These are phyloP conservation scores for rapeseed (Brassica napus) DNA, from an alignment of 345 rosid genomes.

Conservation along the genomic window Da-Ae NC_063436.1:3915001-3915500, in stretches of 20 bases:
- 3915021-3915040: constrained; percentile 97
- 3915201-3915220: constrained; percentile 99
- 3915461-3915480: no score
- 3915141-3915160: constrained; percentile 91
- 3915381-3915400: no score
- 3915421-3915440: no score
- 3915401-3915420: no score
- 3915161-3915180: constrained; percentile 85
- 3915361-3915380: no score
- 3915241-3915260: constrained; percentile 79
- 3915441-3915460: no score
- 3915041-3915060: constrained; percentile 47
- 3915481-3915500: no score
- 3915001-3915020: constrained; percentile 92
- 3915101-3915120: not conserved
- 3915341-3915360: no score
- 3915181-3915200: constrained; percentile 98
- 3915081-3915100: constrained; percentile 5
- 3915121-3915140: not conserved
- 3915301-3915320: no score
- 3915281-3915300: constrained; percentile 48
- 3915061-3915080: not conserved
- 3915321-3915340: no score
- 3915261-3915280: constrained; percentile 94
- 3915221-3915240: constrained; percentile 78